Conservation (phyloP, 768 basidiomycete species). For the Pulveroboletus sp. region DNA sequence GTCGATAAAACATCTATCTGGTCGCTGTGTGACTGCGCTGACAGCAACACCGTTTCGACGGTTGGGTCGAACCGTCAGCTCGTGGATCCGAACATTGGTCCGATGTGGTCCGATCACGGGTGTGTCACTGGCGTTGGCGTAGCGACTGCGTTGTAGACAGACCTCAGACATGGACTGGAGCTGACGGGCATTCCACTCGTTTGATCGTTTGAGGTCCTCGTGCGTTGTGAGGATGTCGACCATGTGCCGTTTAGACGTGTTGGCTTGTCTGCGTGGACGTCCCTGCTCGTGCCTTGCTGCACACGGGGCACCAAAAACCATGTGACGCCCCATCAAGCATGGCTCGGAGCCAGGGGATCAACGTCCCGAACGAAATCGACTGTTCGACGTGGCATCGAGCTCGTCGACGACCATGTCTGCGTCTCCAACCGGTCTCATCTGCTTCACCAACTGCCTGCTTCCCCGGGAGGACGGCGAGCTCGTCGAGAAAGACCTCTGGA, state of each 20-base stretch:
- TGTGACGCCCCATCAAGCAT: conserved; percentile 7
- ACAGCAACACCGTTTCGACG: too few species aligned
- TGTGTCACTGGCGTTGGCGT: too few species aligned
- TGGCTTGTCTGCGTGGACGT: neutral
- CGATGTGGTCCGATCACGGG: conserved; percentile 2
- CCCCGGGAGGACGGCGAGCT: conserved; percentile 77
- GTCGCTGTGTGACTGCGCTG: too few species aligned
- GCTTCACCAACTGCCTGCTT: conserved; percentile 85
- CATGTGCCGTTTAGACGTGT: conserved; percentile 6
- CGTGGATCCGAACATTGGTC: conserved; percentile 7
- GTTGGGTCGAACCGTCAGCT: conserved; percentile 5
- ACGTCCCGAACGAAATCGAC: neutral
- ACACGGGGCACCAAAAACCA: conserved; percentile 2
- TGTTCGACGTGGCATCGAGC: conserved; percentile 7
- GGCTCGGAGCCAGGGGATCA: neutral
- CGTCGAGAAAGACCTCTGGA: conserved; percentile 72
- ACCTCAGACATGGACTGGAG: too few species aligned
- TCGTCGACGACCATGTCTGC: conserved; percentile 18
- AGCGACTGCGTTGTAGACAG: too few species aligned
- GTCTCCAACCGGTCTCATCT: conserved; percentile 59
- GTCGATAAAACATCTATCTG: too few species aligned
- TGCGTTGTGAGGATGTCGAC: neutral
- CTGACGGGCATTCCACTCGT: too few species aligned
- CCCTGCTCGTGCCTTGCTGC: neutral
- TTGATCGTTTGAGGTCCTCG: too few species aligned